Percentiles rank a stretch among this genome's conserved stretches.
Evolutionary conservation across 768 basidiomycete genomes (phyloP).

Genomic region (Tulasnella sp.): DNA sequence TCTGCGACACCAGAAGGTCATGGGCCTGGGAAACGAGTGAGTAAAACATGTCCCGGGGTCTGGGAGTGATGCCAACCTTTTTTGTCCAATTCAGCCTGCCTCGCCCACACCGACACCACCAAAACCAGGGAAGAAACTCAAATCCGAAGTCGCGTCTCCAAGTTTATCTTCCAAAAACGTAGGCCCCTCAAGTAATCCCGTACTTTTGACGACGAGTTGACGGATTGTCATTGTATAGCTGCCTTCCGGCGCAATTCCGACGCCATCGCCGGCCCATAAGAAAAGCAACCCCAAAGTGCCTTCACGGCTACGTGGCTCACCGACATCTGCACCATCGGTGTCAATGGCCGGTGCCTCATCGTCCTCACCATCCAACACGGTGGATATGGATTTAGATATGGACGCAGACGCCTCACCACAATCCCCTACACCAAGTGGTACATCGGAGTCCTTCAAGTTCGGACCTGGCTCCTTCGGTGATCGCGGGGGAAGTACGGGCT

Average conservation of each 20-base stretch:
- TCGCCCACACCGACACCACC: constrained; percentile 20
- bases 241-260: background rate
- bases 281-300: background rate
- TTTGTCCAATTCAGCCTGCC: constrained; percentile 1
- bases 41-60: background rate
- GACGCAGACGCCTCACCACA: background rate
- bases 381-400: background rate
- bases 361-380: background rate
- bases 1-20: constrained; percentile 11
- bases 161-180: background rate
- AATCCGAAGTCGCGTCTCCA: background rate
- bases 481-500: background rate
- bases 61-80: background rate
- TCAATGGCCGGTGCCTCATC: background rate
- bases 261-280: background rate
- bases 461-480: background rate
- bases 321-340: background rate
- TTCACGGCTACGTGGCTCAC: background rate
- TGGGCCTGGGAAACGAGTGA: constrained; percentile 2
- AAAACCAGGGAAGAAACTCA: constrained; percentile 20
- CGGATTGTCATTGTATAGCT: background rate
- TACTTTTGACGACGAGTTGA: background rate
- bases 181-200: background rate
- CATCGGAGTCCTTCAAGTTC: background rate
- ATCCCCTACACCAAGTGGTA: background rate